These are phyloP conservation scores for Helicostylum pulchrum DNA, from an alignment of 192 early-diverging fungal species.

Conservation along the genomic window DNA sequence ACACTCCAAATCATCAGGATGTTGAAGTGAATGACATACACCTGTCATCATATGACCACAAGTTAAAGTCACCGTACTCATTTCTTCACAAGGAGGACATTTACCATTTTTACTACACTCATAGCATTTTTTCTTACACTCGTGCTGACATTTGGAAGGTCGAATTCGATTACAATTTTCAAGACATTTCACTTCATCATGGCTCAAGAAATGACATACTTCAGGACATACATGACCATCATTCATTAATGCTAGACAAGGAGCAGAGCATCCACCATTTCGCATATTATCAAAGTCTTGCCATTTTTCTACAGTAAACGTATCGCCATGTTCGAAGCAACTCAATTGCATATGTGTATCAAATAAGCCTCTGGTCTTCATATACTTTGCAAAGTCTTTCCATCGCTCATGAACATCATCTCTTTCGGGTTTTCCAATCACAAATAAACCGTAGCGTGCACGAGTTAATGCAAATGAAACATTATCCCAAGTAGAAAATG, in stretches of 20 bases:
- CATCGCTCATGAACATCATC: background rate
- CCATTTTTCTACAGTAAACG: background rate
- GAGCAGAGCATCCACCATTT: slow-evolving; percentile 24
- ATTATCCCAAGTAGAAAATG: background rate
- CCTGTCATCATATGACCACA: slow-evolving; percentile 8
- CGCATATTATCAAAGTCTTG: slow-evolving; percentile 8
- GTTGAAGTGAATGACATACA: background rate
- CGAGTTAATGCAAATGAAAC: slow-evolving; percentile 19
- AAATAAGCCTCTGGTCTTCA: slow-evolving; percentile 10
- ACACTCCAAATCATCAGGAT: background rate
- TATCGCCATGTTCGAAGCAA: background rate
- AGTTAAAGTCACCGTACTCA: background rate
- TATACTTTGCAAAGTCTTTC: slow-evolving; percentile 10
- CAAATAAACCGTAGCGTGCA: slow-evolving; percentile 18
- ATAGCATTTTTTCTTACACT: slow-evolving; percentile 21
- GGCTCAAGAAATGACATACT: slow-evolving; percentile 19
- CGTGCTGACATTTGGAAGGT: slow-evolving; percentile 8
- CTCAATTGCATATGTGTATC: background rate
- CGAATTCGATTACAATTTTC: slow-evolving; percentile 16
- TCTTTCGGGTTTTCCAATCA: slow-evolving; percentile 13
- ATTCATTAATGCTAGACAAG: slow-evolving; percentile 15
- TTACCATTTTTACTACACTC: slow-evolving; percentile 8
- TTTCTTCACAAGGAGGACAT: slow-evolving; percentile 23
- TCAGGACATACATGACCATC: slow-evolving; percentile 29
- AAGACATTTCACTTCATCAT: slow-evolving; percentile 9